Evolutionary conservation across 2,329 filamentous ascomycete species (phyloP), one percentile per base, ranked within the genome.

Genomic region (Epichloe gansuensis): DNA sequence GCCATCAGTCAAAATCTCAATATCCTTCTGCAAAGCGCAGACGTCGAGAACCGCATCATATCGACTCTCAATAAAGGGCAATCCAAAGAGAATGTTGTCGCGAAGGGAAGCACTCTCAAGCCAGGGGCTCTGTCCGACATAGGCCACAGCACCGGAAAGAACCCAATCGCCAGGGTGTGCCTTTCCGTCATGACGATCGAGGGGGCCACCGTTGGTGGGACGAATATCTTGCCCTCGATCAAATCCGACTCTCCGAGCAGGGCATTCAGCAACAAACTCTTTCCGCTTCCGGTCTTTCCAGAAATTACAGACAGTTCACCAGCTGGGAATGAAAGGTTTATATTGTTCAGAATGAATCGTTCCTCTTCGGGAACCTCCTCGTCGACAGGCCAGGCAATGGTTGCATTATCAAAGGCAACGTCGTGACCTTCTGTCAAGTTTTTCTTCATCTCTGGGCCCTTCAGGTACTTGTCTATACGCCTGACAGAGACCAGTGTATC

Each of bases 81-180:
- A 70, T 0, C 86, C 86, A 55, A 91, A 93, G 0, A 88, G 65
- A 49, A 93, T 85, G 58, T 93, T 94, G 44, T 89, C 82, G 52
- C 77, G 81, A 55, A 94, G 82, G 5, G 81, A 85, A 1, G 84
- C 85, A 59, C 90, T 91, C 61, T 91, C 87, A 47, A 93, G 87
- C 87, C 87, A 93, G 0, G 87, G 87, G 7, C 85, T 88, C 62
- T 90, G 86, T 1, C 84, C 80, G 36, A 90, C 84, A 58, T 83
- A 91, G 0, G 87, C 87, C 47, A 89, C 76, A 2, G 84, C 77
- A 3, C 76, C 75, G 7, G 82, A 76, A 15, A 89, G 74, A 44
- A 85, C 81, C 86, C 86, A 89, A 57, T 87, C 76, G 35, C 66
- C 72, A 45, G 63, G 70, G 47, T 78, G 84, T 2, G 85, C 85